Percentiles rank a stretch among this genome's conserved stretches.
These are phyloP conservation scores for Fusarium euwallaceae DNA, from an alignment of 2,329 filamentous ascomycete species.

Conservation along the genomic window DNA sequence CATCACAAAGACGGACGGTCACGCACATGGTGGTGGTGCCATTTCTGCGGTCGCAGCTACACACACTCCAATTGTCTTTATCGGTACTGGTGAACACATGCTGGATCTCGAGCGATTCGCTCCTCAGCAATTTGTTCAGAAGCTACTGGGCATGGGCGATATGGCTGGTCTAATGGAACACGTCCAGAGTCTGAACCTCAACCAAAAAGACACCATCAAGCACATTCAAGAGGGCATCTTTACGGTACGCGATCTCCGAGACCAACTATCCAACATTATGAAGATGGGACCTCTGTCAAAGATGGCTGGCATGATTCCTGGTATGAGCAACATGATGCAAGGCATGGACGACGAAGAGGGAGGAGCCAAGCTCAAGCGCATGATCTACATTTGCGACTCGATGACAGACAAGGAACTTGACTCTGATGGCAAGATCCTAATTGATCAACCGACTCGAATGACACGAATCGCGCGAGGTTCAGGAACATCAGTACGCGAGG, in stretches of 20 bases:
- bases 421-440: conserved; percentile 92
- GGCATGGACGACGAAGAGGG: conserved; percentile 98
- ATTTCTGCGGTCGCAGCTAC: conserved; percentile 98
- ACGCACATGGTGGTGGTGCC: conserved; percentile 94
- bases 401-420: conserved; percentile 98
- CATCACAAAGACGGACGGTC: conserved; percentile 98
- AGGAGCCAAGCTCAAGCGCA: conserved; percentile 91
- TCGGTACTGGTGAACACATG: conserved; percentile 98
- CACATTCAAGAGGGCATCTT: conserved; percentile 98
- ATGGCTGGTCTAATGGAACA: conserved; percentile 96
- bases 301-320: conserved; percentile 98
- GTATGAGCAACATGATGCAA: conserved; percentile 92
- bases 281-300: conserved; percentile 99
- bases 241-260: conserved; percentile 91
- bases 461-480: conserved; percentile 91
- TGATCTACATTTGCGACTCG: conserved; percentile 99
- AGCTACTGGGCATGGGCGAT: conserved; percentile 96
- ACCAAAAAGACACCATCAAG: conserved; percentile 99
- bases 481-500: conserved; percentile 90
- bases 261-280: conserved; percentile 98
- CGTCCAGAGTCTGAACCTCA: conserved; percentile 93
- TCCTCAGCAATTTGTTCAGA: conserved; percentile 92
- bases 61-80: conserved; percentile 96
- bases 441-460: conserved; percentile 93
- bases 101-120: conserved; percentile 93